These are phyloP conservation scores for Schizophyllum amplum DNA, from an alignment of 1,284 basidiomycete species.

Conservation along the genomic window DNA sequence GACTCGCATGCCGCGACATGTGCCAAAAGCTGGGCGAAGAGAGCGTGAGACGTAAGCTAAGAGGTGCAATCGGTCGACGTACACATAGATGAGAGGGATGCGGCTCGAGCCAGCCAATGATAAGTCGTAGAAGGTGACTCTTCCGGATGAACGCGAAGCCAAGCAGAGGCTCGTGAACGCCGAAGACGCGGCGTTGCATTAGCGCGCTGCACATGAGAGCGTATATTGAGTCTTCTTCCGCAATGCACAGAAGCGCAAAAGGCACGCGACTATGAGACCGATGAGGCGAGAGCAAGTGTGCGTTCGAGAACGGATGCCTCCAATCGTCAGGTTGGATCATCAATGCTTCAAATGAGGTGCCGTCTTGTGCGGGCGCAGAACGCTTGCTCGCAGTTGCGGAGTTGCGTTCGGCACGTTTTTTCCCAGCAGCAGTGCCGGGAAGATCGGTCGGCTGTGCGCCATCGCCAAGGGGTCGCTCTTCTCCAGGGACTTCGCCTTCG, in stretches of 20 bases:
- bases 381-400: background rate
- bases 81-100: background rate
- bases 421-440: too few relatives aligned
- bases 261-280: background rate
- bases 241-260: background rate
- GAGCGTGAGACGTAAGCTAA: background rate
- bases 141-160: background rate
- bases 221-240: background rate
- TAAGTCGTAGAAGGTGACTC: background rate
- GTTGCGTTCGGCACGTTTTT: too few relatives aligned
- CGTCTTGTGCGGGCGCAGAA: background rate
- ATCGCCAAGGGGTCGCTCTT: background rate
- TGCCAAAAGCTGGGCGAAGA: background rate
- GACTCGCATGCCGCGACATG: background rate
- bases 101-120: background rate
- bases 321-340: background rate
- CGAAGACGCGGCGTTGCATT: background rate
- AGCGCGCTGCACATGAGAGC: background rate
- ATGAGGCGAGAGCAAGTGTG: background rate
- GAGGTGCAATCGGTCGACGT: background rate
- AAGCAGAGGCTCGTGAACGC: background rate
- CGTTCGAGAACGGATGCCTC: background rate
- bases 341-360: background rate
- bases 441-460: background rate
- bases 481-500: background rate